Conservation (phyloP, 192 early-diverging fungal genomes). For the Gonapodya prolifera region DNA sequence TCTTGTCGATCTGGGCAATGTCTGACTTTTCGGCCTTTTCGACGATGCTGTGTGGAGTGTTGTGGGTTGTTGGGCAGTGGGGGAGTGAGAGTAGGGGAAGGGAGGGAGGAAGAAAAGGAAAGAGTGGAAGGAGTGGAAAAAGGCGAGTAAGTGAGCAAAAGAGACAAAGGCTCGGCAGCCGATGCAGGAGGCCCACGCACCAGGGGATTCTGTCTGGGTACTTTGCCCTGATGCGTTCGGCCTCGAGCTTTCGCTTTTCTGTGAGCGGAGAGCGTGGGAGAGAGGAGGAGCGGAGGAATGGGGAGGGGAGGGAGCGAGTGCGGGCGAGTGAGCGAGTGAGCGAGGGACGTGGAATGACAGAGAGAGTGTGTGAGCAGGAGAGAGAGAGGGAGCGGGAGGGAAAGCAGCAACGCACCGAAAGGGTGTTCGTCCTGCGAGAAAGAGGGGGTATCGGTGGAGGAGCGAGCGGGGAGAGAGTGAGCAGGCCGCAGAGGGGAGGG, state of each 20-base stretch:
- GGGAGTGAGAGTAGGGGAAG: constrained; percentile 5
- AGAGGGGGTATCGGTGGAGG: background rate
- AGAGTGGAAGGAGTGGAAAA: constrained; percentile 3
- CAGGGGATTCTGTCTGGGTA: constrained; percentile 83
- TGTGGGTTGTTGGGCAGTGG: too few species aligned
- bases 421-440: constrained; percentile 73
- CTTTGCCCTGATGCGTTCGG: constrained; percentile 90
- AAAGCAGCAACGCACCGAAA: constrained; percentile 51
- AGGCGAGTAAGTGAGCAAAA: background rate
- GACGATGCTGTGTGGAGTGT: constrained; percentile 54
- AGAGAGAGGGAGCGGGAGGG: background rate
- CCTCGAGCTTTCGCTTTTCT: constrained; percentile 95
- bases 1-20: constrained; percentile 95
- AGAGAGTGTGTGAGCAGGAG: background rate
- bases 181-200: constrained; percentile 10
- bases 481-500: too few species aligned
- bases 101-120: background rate
- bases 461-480: too few species aligned
- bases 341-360: background rate
- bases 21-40: constrained; percentile 98
- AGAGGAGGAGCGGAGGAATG: background rate
- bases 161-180: too few species aligned
- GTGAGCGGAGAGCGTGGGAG: constrained; percentile 9
- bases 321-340: constrained; percentile 6
- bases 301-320: background rate